Conservation (phyloP, 176 grass and related monocot species). For the Oropetium thomaeum region DNA sequence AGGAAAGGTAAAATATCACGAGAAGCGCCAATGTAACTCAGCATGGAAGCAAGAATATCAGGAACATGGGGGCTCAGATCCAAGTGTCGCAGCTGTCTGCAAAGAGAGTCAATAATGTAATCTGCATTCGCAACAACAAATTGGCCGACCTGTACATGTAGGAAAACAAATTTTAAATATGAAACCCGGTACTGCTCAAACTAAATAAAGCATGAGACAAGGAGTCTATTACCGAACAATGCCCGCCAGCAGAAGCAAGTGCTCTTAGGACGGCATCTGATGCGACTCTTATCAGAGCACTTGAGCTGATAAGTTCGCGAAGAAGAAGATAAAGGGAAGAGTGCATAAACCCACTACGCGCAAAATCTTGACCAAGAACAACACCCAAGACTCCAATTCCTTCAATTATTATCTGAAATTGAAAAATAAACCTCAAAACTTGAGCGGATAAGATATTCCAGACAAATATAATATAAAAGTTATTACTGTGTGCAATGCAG, state of each 20-base stretch:
- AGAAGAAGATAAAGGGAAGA: conserved; percentile 91
- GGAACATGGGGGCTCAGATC: conserved; percentile 84
- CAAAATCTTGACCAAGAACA: conserved; percentile 84
- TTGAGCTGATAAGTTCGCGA: conserved; percentile 76
- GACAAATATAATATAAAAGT: conserved; percentile 25
- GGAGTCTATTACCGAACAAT: conserved; percentile 59
- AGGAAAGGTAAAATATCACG: conserved; percentile 87
- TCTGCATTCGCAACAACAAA: conserved; percentile 92
- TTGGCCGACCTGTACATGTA: conserved; percentile 64
- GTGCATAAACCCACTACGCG: conserved; percentile 83
- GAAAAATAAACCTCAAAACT: conserved; percentile 4
- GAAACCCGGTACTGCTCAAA: conserved; percentile 18
- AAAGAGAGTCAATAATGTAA: conserved; percentile 88
- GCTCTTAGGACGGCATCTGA: conserved; percentile 78
- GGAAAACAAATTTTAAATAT: conserved; percentile 23
- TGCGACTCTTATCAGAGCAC: conserved; percentile 71
- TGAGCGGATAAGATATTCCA: conserved; percentile 25
- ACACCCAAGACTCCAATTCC: conserved; percentile 85
- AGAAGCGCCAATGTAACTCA: conserved; percentile 87
- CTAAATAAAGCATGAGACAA: conserved; percentile 15
- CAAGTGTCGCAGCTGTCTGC: conserved; percentile 80
- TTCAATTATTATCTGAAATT: conserved; percentile 82
- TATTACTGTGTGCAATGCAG: conserved; percentile 75
- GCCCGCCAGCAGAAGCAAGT: conserved; percentile 61
- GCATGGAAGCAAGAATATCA: conserved; percentile 89